Base-by-base conservation (phyloP, 768 basidiomycete genomes). In the Lepiota brunneoincarnata region DNA sequence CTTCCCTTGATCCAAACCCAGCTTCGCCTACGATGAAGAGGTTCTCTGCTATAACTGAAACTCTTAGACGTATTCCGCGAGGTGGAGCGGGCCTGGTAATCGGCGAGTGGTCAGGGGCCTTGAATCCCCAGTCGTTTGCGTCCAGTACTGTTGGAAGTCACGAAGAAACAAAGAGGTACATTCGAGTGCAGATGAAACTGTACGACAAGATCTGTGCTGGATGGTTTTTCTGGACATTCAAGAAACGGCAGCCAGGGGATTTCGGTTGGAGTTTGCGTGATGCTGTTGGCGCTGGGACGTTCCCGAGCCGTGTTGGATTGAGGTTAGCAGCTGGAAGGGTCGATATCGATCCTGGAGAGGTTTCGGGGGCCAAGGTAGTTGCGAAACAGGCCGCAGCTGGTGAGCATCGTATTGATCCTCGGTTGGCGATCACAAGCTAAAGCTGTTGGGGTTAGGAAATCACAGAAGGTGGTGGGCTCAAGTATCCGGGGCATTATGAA, bases 161-260 rank as follows among this genome's bases (percentile, higher is more conserved):
- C 35, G 72, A 75, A 15, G 80, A 80, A 15, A 67, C 71, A 12
- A 63, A 69, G 28, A 61, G 63, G 15, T 93, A 81, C 55, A 73
- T 87, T 3, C 64, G 73, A 15, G 85, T 89, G 3, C 83, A 93
- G 65, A 68, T 91, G 44, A 77, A 74, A 17, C 60, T 89, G 36
- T 92, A 80, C 56, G 88, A 91, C 53, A 65, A 68, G 42, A 59
- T 69, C 34, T 86, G 88, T 55, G 82, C 79, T 0, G 91, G 91
- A 4, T 88, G 81, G 79, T 93, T 85, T 71, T 93, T 88, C 64
- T 91, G 91, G 91, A 91, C 88, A 35, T 87, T 83, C 63, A 91
- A 84, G 73, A 90, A 91, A 67, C 77, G 83, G 46, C 64, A 70
- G 4, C 67, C 64, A 3, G 83, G 84, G 51, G 91, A 93, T 69